Percentiles rank a stretch among this genome's conserved stretches.
Evolutionary conservation across 2,329 filamentous ascomycete species (phyloP).

Genomic region (Phaeoacremonium minimum): DNA sequence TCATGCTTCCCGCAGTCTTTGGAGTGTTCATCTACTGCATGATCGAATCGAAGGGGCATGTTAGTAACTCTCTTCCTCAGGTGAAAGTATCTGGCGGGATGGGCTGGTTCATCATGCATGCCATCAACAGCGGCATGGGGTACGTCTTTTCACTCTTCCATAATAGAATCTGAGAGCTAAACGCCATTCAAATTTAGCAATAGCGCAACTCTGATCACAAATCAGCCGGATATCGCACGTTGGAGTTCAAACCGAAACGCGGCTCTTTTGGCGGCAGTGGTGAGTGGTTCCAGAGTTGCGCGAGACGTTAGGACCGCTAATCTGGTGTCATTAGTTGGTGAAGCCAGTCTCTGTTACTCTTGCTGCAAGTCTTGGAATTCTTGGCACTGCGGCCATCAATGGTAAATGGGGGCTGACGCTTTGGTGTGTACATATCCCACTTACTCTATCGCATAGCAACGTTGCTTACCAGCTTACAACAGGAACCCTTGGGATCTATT

Average conservation of each 20-base stretch:
- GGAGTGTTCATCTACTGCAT: constrained; percentile 29
- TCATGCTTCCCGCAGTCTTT: constrained; percentile 28
- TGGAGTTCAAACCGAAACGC: constrained; percentile 30
- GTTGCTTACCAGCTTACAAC: background rate
- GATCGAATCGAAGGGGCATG: constrained; percentile 27
- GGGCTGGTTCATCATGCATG: constrained; percentile 19
- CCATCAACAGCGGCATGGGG: constrained; percentile 31
- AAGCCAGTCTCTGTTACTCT: constrained; percentile 35
- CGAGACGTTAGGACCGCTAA: too few relatives aligned
- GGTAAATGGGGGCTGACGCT: constrained; percentile 28
- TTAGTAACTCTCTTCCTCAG: constrained; percentile 11
- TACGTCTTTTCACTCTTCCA: background rate
- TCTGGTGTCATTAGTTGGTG: too few relatives aligned
- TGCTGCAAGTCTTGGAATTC: constrained; percentile 35
- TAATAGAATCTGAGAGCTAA: background rate
- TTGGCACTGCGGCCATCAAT: constrained; percentile 36
- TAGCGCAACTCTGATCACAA: constrained; percentile 30
- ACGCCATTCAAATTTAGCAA: too few relatives aligned
- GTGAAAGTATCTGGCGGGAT: constrained; percentile 1
- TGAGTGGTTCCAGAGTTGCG: constrained; percentile 9
- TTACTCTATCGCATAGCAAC: background rate
- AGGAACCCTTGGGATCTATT: constrained; percentile 16
- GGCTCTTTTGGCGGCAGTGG: constrained; percentile 34
- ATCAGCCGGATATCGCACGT: constrained; percentile 38
- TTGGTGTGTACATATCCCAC: constrained; percentile 9